Percentiles rank a stretch among this genome's conserved stretches.
phyloP scores from a whole-genome alignment of 176 grass and related monocot genomes.

The Oryza meyeriana region DNA sequence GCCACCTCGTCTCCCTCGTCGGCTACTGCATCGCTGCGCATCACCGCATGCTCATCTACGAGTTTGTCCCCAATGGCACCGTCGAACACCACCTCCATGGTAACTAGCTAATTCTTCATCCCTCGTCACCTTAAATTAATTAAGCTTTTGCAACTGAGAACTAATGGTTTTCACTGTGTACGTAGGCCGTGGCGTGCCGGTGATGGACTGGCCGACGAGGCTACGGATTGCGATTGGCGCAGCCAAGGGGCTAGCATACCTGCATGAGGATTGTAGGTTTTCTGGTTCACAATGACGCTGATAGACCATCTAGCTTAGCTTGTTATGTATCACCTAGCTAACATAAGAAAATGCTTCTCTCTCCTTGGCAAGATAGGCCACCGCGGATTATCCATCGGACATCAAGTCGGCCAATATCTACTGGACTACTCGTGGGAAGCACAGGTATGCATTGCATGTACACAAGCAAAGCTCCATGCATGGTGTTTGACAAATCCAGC shows the following conservation, averaged over 20 bases:
- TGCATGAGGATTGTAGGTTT: conserved; percentile 82
- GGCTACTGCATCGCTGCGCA: conserved; percentile 64
- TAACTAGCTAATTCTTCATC: not conserved
- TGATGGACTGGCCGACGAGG: conserved; percentile 73
- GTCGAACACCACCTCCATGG: conserved; percentile 80
- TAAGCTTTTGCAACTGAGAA: not conserved
- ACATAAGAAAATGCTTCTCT: not conserved
- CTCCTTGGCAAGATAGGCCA: conserved; percentile 49
- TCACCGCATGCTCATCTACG: conserved; percentile 83
- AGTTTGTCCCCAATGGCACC: conserved; percentile 77
- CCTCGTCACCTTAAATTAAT: no score
- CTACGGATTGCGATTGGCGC: conserved; percentile 68
- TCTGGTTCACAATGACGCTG: not conserved
- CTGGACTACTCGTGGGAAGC: conserved; percentile 81
- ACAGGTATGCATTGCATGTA: conserved; percentile 40
- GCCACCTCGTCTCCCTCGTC: conserved; percentile 80
- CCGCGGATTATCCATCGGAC: conserved; percentile 85
- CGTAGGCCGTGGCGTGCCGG: conserved; percentile 42
- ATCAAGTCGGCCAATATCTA: conserved; percentile 91
- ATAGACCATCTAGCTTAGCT: not conserved
- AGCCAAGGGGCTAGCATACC: conserved; percentile 69
- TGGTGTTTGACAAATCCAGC: not conserved
- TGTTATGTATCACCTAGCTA: not conserved
- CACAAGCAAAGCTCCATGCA: not conserved
- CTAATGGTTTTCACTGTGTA: not conserved